Percentiles rank a stretch among this genome's conserved stretches.
These are phyloP conservation scores for Chalaropsis thielavioides DNA, from an alignment of 2,329 filamentous ascomycete species.

Conservation along the genomic window DNA sequence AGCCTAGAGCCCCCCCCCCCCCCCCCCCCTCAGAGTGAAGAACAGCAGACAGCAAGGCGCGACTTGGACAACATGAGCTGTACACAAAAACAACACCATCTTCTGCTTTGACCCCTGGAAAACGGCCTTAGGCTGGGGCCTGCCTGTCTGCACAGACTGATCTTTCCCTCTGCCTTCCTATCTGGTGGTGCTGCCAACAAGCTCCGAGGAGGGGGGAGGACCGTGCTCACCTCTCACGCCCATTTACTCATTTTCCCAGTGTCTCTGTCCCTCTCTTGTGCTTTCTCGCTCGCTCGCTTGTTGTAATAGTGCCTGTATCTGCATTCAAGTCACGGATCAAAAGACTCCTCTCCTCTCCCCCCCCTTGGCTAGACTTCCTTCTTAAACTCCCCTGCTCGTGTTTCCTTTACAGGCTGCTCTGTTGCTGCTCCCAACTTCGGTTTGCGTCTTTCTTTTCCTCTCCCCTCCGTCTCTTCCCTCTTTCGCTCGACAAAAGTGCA, in stretches of 20 bases:
- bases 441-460: background rate
- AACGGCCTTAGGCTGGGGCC: background rate
- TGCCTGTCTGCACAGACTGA: background rate
- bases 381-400: slow-evolving; percentile 3
- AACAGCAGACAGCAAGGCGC: background rate
- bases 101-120: slow-evolving; percentile 2
- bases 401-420: slow-evolving; percentile 20
- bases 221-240: background rate
- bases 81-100: background rate
- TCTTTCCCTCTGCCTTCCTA: background rate
- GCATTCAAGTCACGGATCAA: background rate
- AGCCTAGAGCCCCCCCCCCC: too few species aligned
- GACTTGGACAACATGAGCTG: background rate
- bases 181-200: background rate
- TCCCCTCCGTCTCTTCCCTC: background rate
- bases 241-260: background rate
- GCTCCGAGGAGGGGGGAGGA: background rate
- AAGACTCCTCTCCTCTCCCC: background rate
- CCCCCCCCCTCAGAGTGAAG: background rate
- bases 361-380: background rate
- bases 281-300: background rate
- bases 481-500: background rate
- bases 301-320: background rate
- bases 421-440: slow-evolving; percentile 1
- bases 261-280: background rate